phyloP scores from a whole-genome alignment of 345 rosid species.

The Bretschneidera sinensis region DNA sequence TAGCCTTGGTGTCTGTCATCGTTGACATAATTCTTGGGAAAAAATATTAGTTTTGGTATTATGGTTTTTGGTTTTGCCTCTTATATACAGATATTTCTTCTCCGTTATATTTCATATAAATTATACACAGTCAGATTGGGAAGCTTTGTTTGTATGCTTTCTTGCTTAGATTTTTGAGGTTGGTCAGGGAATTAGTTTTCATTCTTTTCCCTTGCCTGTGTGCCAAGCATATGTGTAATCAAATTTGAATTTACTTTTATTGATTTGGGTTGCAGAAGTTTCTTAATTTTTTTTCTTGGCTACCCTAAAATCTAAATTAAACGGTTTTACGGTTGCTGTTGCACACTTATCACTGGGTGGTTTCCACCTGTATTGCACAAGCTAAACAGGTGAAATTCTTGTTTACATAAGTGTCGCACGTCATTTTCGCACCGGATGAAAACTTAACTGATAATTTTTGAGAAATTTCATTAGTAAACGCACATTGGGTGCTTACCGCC shows the following conservation, averaged over 20 bases:
- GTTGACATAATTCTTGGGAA: slow-evolving; percentile 77
- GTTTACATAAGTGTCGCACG: too few relatives aligned
- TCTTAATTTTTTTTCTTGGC: too few relatives aligned
- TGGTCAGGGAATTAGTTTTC: slow-evolving; percentile 19
- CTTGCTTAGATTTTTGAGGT: slow-evolving; percentile 7
- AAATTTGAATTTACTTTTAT: neutral
- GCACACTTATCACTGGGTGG: too few relatives aligned
- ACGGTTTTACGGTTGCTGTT: too few relatives aligned
- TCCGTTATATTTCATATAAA: neutral
- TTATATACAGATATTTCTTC: neutral
- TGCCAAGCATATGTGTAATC: neutral
- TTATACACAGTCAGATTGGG: slow-evolving; percentile 10
- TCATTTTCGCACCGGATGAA: too few relatives aligned
- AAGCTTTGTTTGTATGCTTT: slow-evolving; percentile 15
- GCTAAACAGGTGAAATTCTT: too few relatives aligned
- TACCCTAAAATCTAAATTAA: too few relatives aligned
- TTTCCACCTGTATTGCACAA: too few relatives aligned
- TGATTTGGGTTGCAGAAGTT: neutral
- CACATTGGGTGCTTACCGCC: too few relatives aligned
- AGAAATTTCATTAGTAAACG: too few relatives aligned
- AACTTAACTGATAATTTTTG: too few relatives aligned
- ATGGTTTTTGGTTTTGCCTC: slow-evolving; percentile 3
- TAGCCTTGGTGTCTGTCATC: slow-evolving; percentile 71
- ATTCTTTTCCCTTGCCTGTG: slow-evolving; percentile 12
- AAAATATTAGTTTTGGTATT: slow-evolving; percentile 43